These are phyloP conservation scores for Beta corolliflora DNA, from an alignment of 179 eudicot species.

Conservation along the genomic window DNA sequence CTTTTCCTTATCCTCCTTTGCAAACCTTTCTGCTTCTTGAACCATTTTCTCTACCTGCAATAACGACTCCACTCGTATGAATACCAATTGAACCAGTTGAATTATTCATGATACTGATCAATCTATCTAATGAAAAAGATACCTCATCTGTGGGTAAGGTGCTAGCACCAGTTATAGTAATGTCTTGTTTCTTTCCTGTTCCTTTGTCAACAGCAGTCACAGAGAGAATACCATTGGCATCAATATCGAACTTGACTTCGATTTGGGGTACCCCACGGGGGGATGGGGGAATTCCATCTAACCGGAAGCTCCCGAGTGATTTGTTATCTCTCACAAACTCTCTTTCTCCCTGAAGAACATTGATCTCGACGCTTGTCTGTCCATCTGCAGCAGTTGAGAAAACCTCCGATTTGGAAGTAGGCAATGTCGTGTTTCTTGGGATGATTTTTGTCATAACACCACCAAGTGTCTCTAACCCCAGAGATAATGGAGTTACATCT, in stretches of 20 bases:
- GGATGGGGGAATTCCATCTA: conserved; percentile 66
- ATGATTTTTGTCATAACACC: conserved; percentile 68
- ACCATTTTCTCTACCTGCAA: conserved; percentile 61
- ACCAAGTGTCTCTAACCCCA: conserved; percentile 60
- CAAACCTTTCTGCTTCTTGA: conserved; percentile 51
- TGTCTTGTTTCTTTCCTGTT: conserved; percentile 60
- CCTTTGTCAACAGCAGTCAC: conserved; percentile 60
- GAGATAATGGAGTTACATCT: conserved; percentile 56
- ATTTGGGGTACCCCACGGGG: conserved; percentile 68
- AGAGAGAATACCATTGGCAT: conserved; percentile 63
- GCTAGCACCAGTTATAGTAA: conserved; percentile 65
- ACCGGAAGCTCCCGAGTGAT: conserved; percentile 52
- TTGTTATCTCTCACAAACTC: conserved; percentile 65
- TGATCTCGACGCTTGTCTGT: conserved; percentile 61
- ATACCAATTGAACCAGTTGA: background rate
- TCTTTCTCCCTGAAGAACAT: conserved; percentile 64
- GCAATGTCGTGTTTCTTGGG: conserved; percentile 55
- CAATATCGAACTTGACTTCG: conserved; percentile 57
- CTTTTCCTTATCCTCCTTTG: conserved; percentile 57
- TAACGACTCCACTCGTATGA: background rate
- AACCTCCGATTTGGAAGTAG: conserved; percentile 57
- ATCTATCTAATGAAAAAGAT: background rate
- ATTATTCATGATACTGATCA: no score
- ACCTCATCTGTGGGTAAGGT: conserved; percentile 61
- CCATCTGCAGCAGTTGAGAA: conserved; percentile 69